Evolutionary conservation across 148 eudicot genomes (phyloP).

Genomic region (Vaccinium vitisidaea): DNA sequence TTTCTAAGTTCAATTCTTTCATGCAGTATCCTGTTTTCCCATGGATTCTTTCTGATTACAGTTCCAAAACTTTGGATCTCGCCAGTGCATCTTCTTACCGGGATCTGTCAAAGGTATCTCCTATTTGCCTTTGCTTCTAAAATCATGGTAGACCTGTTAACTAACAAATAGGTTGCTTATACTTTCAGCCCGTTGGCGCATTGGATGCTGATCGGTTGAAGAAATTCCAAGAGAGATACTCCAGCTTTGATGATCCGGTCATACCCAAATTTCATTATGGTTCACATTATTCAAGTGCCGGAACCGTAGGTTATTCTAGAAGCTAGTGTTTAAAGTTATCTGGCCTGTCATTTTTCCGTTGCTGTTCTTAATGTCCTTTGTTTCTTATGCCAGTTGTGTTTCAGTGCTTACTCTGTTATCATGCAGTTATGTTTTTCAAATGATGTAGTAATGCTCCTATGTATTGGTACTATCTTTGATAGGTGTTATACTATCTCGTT

Average conservation of each 20-base stretch:
- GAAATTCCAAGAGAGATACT: conserved; percentile 93
- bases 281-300: conserved; percentile 98
- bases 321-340: conserved; percentile 2
- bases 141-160: not conserved
- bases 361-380: not conserved
- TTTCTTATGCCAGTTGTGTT: not conserved
- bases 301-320: conserved; percentile 57
- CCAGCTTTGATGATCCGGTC: conserved; percentile 84
- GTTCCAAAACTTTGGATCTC: conserved; percentile 72
- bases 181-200: conserved; percentile 88
- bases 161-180: conserved; percentile 24
- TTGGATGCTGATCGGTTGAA: conserved; percentile 74
- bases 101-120: conserved; percentile 86
- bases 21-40: conserved; percentile 99
- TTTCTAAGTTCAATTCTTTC: conserved; percentile 22
- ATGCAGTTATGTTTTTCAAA: not conserved
- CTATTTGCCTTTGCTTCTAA: conserved; percentile 15
- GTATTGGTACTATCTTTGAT: conserved; percentile 23
- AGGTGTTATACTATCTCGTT: conserved; percentile 90
- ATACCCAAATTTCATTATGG: conserved; percentile 98
- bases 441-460: conserved; percentile 1
- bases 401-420: not conserved
- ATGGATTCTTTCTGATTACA: conserved; percentile 98
- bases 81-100: conserved; percentile 77
- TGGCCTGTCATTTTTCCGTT: not conserved